Evolutionary conservation across 768 basidiomycete species (phyloP).

Genomic region (Auriculariales sp.): DNA sequence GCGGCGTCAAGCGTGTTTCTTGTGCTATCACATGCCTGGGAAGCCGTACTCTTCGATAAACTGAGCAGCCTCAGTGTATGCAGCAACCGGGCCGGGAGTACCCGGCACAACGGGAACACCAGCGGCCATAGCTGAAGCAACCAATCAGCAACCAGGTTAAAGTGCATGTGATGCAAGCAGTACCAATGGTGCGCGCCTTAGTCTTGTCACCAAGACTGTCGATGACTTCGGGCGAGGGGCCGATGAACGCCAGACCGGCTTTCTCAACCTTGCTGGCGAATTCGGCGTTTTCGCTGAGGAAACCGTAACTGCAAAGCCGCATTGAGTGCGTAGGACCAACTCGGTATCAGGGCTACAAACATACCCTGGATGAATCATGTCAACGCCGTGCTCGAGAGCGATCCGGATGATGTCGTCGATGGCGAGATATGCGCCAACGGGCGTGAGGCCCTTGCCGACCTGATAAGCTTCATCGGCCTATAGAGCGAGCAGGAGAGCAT

Average conservation of each 20-base stretch:
- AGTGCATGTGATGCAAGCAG: conserved; percentile 7
- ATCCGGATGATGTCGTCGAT: conserved; percentile 95
- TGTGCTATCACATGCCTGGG: conserved; percentile 39
- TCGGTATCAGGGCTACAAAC: conserved; percentile 12
- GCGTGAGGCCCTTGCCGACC: conserved; percentile 91
- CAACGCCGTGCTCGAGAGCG: conserved; percentile 95
- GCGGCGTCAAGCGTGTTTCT: neutral
- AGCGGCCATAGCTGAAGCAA: conserved; percentile 57
- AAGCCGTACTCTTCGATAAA: conserved; percentile 96
- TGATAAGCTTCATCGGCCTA: conserved; percentile 98
- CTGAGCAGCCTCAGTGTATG: conserved; percentile 62
- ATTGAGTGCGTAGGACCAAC: neutral
- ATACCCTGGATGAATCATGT: conserved; percentile 98
- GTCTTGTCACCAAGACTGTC: conserved; percentile 98
- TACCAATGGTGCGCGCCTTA: conserved; percentile 82
- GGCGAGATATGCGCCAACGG: conserved; percentile 92
- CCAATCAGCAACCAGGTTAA: neutral
- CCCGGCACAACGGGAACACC: conserved; percentile 96
- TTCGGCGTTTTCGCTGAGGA: conserved; percentile 90
- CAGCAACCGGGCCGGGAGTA: conserved; percentile 83
- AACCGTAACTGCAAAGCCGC: conserved; percentile 61
- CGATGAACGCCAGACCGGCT: conserved; percentile 93
- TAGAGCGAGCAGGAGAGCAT: conserved; percentile 6
- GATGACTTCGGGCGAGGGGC: conserved; percentile 90
- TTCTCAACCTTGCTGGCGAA: conserved; percentile 98